Evolutionary conservation across 2,329 filamentous ascomycete species (phyloP).

Genomic region (Stagonosporopsis chrysanthemi): DNA sequence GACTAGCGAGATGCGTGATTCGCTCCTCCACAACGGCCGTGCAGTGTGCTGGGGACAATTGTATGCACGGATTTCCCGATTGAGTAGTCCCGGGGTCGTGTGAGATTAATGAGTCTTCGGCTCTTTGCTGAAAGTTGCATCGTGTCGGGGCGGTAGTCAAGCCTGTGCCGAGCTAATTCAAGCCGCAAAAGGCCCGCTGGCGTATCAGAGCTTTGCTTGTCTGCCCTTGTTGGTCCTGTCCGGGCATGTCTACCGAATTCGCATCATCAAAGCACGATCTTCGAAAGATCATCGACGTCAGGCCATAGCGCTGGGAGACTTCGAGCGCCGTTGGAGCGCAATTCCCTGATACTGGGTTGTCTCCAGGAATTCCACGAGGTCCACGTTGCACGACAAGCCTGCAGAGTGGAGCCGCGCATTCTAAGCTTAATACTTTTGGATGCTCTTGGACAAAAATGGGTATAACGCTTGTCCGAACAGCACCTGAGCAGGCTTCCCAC

Average conservation of each 20-base stretch:
- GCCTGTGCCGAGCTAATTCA: constrained; percentile 14
- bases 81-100: constrained; percentile 4
- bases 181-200: constrained; percentile 14
- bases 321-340: background rate
- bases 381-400: constrained; percentile 11
- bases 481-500: background rate
- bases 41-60: background rate
- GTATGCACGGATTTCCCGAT: constrained; percentile 6
- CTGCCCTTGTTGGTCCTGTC: background rate
- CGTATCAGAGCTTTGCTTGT: constrained; percentile 17
- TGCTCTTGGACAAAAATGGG: constrained; percentile 11
- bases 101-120: constrained; percentile 13
- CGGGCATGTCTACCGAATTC: constrained; percentile 2
- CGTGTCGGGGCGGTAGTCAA: constrained; percentile 13
- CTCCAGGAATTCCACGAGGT: background rate
- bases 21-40: constrained; percentile 14
- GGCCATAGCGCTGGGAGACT: constrained; percentile 7
- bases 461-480: constrained; percentile 8
- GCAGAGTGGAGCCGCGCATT: constrained; percentile 1
- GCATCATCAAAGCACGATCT: constrained; percentile 5
- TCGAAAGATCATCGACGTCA: constrained; percentile 3
- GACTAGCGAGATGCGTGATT: constrained; percentile 9
- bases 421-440: background rate
- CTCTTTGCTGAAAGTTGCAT: constrained; percentile 6
- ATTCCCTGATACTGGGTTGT: background rate